phyloP scores from a whole-genome alignment of 78 protist species.

The Polysphondylium violaceum region DNA sequence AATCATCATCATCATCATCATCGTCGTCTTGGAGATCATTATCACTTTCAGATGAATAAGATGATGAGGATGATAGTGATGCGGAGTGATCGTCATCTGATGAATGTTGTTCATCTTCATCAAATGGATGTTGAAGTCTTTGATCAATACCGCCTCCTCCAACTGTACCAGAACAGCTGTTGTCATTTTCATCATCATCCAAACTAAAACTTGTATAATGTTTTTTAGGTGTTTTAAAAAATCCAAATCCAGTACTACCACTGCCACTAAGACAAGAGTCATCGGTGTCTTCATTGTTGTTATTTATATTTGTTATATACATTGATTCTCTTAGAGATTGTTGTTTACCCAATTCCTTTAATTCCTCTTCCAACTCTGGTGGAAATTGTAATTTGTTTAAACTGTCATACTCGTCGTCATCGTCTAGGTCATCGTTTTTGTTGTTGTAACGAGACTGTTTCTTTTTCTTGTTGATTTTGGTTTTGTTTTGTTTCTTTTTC shows the following conservation, averaged over 20 bases:
- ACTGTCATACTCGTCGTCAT: slow-evolving; percentile 41
- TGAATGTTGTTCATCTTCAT: neutral
- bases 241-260: neutral
- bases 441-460: neutral
- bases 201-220: slow-evolving; percentile 47
- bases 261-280: slow-evolving; percentile 12
- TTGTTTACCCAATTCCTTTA: slow-evolving; percentile 3
- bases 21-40: neutral
- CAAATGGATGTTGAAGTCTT: neutral
- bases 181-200: neutral
- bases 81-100: neutral
- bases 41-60: neutral
- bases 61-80: no score
- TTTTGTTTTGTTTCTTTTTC: no score
- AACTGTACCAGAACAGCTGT: neutral
- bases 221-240: slow-evolving; percentile 47
- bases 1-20: neutral
- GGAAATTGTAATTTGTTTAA: slow-evolving; percentile 51
- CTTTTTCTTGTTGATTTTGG: neutral
- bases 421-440: neutral
- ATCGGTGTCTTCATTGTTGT: neutral
- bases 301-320: neutral
- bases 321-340: slow-evolving; percentile 20
- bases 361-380: slow-evolving; percentile 47
- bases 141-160: neutral